Evolutionary conservation across 2,329 filamentous ascomycete genomes (phyloP), one percentile per base, ranked within the genome.

Genomic region (Lithohypha guttulata): DNA sequence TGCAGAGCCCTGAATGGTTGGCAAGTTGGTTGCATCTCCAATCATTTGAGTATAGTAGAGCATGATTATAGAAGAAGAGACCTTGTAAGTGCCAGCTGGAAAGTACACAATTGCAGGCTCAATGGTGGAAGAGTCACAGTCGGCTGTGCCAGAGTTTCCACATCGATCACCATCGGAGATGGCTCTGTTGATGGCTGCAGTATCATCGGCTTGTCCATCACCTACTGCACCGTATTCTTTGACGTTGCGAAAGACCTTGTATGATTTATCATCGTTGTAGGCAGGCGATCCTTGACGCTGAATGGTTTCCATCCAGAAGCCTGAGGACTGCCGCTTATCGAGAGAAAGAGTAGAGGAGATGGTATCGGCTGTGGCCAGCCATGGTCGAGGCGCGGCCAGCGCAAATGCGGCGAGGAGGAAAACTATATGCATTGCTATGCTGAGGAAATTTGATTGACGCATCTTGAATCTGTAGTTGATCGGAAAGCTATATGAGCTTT

Each of bases 31-130:
- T 34, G 80, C 77, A 64, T 96, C 86, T 42, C 89, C 89, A 23
- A 95, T 70, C 45, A 96, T 75, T 59, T 95, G 86, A 7, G 87
- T 93, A 67, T 94, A 94, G 70, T 96, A 96, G 61, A 80, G 81
- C 58, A 86, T 81, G 36, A 86, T 63, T 49, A 96, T 75, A 15
- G 89, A 84, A 53, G 69, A 72, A 56, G 77, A 84, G 51, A 96
- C 79, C 13, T 82, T 55, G 56, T 95, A 96, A 41, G 78, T 93
- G 49, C 89, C 87, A 8, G 84, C 69, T 26, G 86, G 87, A 67
- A 96, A 93, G 68, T 93, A 96, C 38, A 96, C 77, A 10, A 96
- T 66, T 18, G 84, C 89, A 0, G 89, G 89, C 1, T 77, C 76
- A n/a, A 74, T 73, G 2, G 89, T 96, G 21, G 74, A 76, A 2